Percentiles rank a stretch among this genome's conserved stretches.
Conservation (phyloP, 352 stramenopile genomes). For the Globisporangium abappressorium region DNA sequence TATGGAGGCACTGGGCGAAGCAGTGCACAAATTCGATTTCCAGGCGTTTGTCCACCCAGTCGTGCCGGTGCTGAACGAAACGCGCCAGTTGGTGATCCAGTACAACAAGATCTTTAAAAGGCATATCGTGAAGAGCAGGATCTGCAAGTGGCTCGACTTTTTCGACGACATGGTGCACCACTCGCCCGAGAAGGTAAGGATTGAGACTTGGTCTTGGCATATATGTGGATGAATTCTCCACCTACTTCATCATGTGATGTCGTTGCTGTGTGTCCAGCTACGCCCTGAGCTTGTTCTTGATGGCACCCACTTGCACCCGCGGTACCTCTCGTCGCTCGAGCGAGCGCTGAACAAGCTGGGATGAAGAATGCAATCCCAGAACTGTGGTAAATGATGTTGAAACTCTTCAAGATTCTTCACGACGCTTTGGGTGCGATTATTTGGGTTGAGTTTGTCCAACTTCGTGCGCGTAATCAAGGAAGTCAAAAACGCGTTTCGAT, state of each 20-base stretch:
- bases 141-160: conserved; percentile 87
- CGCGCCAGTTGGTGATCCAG: conserved; percentile 68
- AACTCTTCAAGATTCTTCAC: background rate
- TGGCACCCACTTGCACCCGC: conserved; percentile 83
- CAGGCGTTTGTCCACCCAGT: conserved; percentile 84
- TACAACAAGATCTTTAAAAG: conserved; percentile 80
- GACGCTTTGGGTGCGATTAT: background rate
- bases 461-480: background rate
- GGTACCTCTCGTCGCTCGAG: conserved; percentile 56
- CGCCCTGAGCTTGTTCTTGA: conserved; percentile 57
- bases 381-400: too few species aligned
- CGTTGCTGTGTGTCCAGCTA: conserved; percentile 28
- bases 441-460: background rate
- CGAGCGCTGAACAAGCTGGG: conserved; percentile 20
- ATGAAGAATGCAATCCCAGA: background rate
- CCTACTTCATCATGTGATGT: background rate
- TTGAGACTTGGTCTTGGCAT: background rate
- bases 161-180: conserved; percentile 75
- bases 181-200: conserved; percentile 39
- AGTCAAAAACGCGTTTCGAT: background rate
- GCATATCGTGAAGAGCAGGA: conserved; percentile 32
- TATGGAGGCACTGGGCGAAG: conserved; percentile 52
- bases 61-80: conserved; percentile 88
- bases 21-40: conserved; percentile 61
- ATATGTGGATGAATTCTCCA: background rate